Evolutionary conservation across 1,284 basidiomycete genomes (phyloP).

Genomic region (Apiotrichum gracile): DNA sequence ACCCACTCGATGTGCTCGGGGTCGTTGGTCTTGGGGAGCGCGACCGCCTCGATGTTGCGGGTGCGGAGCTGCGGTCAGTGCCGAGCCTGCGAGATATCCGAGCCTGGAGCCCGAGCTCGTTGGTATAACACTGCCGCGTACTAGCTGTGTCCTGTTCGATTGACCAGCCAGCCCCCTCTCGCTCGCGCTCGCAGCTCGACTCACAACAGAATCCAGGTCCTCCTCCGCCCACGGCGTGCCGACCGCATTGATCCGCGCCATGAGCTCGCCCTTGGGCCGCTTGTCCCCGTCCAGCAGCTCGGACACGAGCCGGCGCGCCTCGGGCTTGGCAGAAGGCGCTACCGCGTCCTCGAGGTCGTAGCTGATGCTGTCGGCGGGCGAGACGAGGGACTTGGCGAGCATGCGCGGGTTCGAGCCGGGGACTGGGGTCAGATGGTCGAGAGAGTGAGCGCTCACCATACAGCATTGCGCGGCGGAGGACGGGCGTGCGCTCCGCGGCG

Average conservation of each 20-base stretch:
- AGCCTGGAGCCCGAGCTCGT: too few relatives aligned
- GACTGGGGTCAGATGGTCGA: too few relatives aligned
- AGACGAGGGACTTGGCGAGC: constrained; percentile 67
- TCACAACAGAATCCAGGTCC: constrained; percentile 64
- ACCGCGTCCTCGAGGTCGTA: constrained; percentile 84
- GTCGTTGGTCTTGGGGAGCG: constrained; percentile 74
- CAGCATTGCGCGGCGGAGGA: constrained; percentile 38
- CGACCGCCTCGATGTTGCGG: constrained; percentile 54
- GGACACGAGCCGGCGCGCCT: constrained; percentile 57
- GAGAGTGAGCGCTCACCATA: constrained; percentile 42
- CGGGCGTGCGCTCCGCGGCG: constrained; percentile 9
- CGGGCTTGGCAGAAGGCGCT: constrained; percentile 60
- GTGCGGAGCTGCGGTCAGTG: constrained; percentile 28
- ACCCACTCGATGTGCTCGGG: constrained; percentile 60
- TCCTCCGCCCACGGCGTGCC: constrained; percentile 63
- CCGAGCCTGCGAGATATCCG: too few relatives aligned
- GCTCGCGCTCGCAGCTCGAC: constrained; percentile 11
- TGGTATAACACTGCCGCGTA: background rate
- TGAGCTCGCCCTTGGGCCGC: constrained; percentile 52
- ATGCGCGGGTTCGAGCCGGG: constrained; percentile 71
- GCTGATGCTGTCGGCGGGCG: constrained; percentile 65
- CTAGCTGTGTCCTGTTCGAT: background rate
- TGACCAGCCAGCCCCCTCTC: background rate
- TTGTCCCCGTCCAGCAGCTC: constrained; percentile 53
- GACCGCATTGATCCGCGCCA: constrained; percentile 71